Percentiles rank a stretch among this genome's conserved stretches.
Conservation (phyloP, 2,329 filamentous ascomycete species). For the Scleromitrula shiraiana region DNA sequence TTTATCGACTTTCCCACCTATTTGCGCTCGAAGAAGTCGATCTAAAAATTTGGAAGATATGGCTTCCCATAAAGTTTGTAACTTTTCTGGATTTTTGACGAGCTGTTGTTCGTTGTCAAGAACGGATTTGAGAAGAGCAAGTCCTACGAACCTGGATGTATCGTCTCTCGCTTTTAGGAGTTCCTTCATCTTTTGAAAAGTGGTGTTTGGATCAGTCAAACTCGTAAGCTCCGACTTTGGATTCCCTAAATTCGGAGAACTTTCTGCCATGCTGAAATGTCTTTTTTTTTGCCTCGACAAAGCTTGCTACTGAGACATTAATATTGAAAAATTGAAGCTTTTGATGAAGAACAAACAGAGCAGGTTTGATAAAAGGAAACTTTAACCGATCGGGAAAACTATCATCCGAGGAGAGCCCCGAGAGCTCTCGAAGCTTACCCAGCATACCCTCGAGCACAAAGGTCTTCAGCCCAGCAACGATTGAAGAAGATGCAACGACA, state of each 20-base stretch:
- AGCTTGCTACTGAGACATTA: too few relatives aligned
- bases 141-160: constrained; percentile 59
- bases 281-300: too few relatives aligned
- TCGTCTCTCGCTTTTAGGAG: constrained; percentile 55
- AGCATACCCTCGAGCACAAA: not conserved
- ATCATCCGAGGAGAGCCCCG: constrained; percentile 2
- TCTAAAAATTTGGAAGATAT: constrained; percentile 57
- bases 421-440: not conserved
- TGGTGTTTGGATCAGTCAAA: constrained; percentile 15
- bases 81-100: constrained; percentile 37
- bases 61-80: constrained; percentile 49
- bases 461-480: not conserved
- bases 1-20: constrained; percentile 28
- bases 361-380: not conserved
- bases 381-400: not conserved
- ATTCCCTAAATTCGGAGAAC: not conserved
- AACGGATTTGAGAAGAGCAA: constrained; percentile 57
- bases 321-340: not conserved
- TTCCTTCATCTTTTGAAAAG: constrained; percentile 43
- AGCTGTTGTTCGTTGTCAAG: constrained; percentile 51
- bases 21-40: constrained; percentile 50
- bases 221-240: not conserved
- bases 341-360: not conserved
- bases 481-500: constrained; percentile 10
- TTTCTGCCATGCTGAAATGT: constrained; percentile 3